Base-by-base conservation (phyloP, 371 early-diverging fungal genomes). In the Blakeslea trispora region DNA sequence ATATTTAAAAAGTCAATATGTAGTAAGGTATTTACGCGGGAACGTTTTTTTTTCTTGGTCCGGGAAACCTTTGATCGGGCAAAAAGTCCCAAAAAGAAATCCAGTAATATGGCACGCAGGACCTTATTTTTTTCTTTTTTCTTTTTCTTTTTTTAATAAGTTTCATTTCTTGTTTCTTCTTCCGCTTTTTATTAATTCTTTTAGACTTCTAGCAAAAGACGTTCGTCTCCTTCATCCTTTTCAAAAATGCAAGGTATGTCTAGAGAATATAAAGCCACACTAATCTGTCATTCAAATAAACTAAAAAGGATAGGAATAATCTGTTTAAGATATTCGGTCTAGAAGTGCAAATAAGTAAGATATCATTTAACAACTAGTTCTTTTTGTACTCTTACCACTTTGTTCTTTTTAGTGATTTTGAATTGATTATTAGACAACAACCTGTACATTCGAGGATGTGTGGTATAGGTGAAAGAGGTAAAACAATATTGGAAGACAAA, bases 371-470 rank as follows among this genome's bases (percentile, higher is more conserved):
- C 2, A 8, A 41, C 14, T 19, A 0, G 19, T 18, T 40, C 2
- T 5, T 19, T 34, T 10, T 7, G 14, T 19, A 1, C 2, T 19
- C 19, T 43, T 9, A 8, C 1, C 28, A 13, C 9, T 50, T 42
- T 40, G 14, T 1, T n/a, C 34, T 31, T 13, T 13, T 56, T 62
- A 72, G 75, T 32, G 34, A 63, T 9, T 71, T 63, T 43, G 35
- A 63, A 14, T 55, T 81, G 37, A 59, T 73, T 35, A 65, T 79
- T 34, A 71, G 71, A 24, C 80, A 82, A 45, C 77, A 79, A 46
- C 82, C 82, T 22, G 67, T 71, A 19, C 80, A 71, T 40, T 80
- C 80, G 9, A 62, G 80, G 18, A 73, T 75, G 66, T 79, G 82
- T 49, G 78, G 79, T 47, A 61, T 70, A 39, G 76, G 74, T 19